A percentile compares a stretch with the other conserved stretches of the same genome.
These are phyloP conservation scores for Aspergillus phoenicis DNA, from an alignment of 2,329 filamentous ascomycete genomes.

Conservation along the genomic window DNA sequence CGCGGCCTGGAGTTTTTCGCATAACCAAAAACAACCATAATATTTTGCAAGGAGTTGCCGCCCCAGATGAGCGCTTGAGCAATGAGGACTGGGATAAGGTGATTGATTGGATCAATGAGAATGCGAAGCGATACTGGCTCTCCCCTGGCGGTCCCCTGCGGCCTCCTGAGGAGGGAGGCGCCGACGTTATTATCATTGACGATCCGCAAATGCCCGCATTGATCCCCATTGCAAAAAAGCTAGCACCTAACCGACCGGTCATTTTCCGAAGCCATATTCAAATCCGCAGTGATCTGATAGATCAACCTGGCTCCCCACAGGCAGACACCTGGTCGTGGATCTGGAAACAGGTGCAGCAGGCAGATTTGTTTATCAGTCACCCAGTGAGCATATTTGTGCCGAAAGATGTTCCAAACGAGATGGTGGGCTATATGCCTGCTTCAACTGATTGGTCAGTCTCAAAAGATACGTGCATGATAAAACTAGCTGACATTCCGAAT, in stretches of 20 bases:
- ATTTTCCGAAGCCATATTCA: conserved; percentile 84
- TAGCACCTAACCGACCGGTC: conserved; percentile 72
- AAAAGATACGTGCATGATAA: not conserved
- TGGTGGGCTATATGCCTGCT: conserved; percentile 74
- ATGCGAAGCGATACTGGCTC: conserved; percentile 75
- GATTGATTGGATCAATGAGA: conserved; percentile 71
- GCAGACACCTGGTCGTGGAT: conserved; percentile 74
- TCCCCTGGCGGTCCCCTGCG: conserved; percentile 67
- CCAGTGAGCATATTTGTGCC: conserved; percentile 78
- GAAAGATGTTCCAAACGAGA: conserved; percentile 63
- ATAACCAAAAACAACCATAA: conserved; percentile 89
- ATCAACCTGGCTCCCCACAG: conserved; percentile 65
- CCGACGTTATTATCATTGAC: conserved; percentile 76
- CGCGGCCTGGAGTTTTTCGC: conserved; percentile 75
- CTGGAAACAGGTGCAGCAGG: conserved; percentile 69
- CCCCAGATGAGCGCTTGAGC: conserved; percentile 65
- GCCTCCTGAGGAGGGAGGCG: conserved; percentile 67
- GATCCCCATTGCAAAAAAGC: conserved; percentile 71
- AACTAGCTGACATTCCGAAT: conserved; percentile 1
- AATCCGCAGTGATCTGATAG: conserved; percentile 72
- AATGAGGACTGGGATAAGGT: conserved; percentile 64
- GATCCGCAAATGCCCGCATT: conserved; percentile 83
- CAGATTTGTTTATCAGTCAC: conserved; percentile 81
- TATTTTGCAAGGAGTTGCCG: conserved; percentile 77
- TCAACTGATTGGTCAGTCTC: conserved; percentile 71